phyloP scores from a whole-genome alignment of 2,329 filamentous ascomycete genomes.

The Talaromyces sp. region DNA sequence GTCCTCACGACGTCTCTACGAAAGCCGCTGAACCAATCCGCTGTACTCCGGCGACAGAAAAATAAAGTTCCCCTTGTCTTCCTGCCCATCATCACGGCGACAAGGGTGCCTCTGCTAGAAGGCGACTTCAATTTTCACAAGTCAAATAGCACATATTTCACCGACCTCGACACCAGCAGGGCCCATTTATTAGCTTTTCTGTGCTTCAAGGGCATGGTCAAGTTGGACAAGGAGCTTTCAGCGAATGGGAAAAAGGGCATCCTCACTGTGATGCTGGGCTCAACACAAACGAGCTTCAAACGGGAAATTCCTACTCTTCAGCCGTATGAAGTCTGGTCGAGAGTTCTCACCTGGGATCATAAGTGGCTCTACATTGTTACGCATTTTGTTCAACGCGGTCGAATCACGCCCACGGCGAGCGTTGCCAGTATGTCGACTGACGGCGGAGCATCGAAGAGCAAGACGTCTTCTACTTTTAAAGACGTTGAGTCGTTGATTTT shows the following conservation, averaged over 20 bases:
- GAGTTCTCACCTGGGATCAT: conserved; percentile 22
- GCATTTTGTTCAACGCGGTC: conserved; percentile 17
- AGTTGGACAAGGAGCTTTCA: conserved; percentile 3
- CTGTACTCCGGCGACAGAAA: background rate
- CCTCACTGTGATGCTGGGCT: conserved; percentile 14
- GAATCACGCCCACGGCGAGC: conserved; percentile 5
- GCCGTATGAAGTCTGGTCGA: conserved; percentile 18
- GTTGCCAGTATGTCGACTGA: background rate
- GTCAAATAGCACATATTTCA: conserved; percentile 51
- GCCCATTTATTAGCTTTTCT: conserved; percentile 39
- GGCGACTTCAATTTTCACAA: conserved; percentile 24
- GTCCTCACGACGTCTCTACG: conserved; percentile 3
- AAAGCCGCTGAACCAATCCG: conserved; percentile 3
- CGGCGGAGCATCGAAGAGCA: background rate
- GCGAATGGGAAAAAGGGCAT: conserved; percentile 5
- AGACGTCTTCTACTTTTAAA: background rate
- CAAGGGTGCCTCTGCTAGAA: conserved; percentile 7
- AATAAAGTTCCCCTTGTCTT: conserved; percentile 9
- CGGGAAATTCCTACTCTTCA: conserved; percentile 18
- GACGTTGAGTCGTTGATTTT: conserved; percentile 3
- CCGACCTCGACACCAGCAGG: conserved; percentile 49
- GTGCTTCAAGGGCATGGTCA: conserved; percentile 7
- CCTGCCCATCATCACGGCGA: conserved; percentile 10
- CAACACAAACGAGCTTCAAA: conserved; percentile 15
- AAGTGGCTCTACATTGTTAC: conserved; percentile 27